Evolutionary conservation across 345 rosid genomes (phyloP).

Genomic region (Pistacia atlantica): DNA sequence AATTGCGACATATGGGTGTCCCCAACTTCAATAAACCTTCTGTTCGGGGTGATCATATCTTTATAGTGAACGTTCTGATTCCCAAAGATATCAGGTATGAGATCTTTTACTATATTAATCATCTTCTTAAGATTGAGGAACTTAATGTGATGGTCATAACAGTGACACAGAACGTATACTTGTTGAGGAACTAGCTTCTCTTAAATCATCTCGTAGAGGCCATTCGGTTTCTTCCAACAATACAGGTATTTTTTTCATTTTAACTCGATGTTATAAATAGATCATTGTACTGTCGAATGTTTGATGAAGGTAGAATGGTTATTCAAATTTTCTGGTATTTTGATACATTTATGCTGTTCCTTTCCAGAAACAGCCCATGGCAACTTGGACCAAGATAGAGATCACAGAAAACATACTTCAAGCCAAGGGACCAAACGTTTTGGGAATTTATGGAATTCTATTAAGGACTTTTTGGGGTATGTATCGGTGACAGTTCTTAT

Average conservation of each 20-base stretch:
- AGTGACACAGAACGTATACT: slow-evolving; percentile 68
- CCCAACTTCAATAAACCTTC: slow-evolving; percentile 78
- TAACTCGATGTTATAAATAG: not conserved
- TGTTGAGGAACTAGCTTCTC: slow-evolving; percentile 65
- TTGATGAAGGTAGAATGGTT: not conserved
- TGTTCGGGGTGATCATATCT: slow-evolving; percentile 81
- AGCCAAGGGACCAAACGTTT: slow-evolving; percentile 17
- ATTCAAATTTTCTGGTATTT: not conserved
- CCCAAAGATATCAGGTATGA: slow-evolving; percentile 74
- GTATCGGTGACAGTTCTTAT: slow-evolving; percentile 7
- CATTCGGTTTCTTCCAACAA: slow-evolving; percentile 25
- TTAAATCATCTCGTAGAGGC: slow-evolving; percentile 42
- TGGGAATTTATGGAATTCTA: slow-evolving; percentile 44
- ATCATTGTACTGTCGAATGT: not conserved
- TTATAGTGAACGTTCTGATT: slow-evolving; percentile 69
- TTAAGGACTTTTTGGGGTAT: slow-evolving; percentile 51
- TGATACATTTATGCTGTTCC: not conserved
- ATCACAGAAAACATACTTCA: slow-evolving; percentile 25
- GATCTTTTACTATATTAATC: not conserved
- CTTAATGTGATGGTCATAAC: slow-evolving; percentile 28
- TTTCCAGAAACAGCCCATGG: slow-evolving; percentile 25
- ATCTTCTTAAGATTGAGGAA: slow-evolving; percentile 10
- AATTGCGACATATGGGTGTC: slow-evolving; percentile 66
- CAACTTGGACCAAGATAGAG: slow-evolving; percentile 16
- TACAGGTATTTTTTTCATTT: slow-evolving; percentile 35